Base-by-base conservation (phyloP, 2,329 filamentous ascomycete genomes). In the Diplocarpon rosae region DNA sequence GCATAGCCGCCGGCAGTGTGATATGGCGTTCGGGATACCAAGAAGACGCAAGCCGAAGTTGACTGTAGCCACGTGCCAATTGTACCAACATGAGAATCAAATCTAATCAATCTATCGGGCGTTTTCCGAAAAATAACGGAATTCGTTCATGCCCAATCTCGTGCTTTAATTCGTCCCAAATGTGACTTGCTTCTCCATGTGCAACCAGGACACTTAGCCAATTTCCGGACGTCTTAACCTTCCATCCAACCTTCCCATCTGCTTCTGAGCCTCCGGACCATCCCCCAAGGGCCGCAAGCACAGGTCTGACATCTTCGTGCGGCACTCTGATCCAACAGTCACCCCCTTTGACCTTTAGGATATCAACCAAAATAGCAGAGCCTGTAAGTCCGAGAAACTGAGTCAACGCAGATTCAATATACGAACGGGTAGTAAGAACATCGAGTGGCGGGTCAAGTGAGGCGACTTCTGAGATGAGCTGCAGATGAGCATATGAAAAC, bases 301-400 rank as follows among this genome's bases (percentile, higher is more conserved):
- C 74, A 0, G 71, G 68, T 1, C 65, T 67, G 7, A 80, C 63
- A 54, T 86, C 80, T 45, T 72, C 69, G 5, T 71, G 65, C 5
- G 81, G 79, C 8, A 85, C 61, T 14, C 83, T 69, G 39, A 87
- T 61, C 79, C 81, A 85, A 44, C 74, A 74, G 38, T 76, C 68
- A 5, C 58, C 55, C 1, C 65, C 69, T 2, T 75, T 64, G 0
- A 80, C 66, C 53, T 79, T 76, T 29, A 90, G 69, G 15, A 89
- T 76, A 57, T 90, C 85, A 45, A 88, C 59, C 1, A 79, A 66
- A 3, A 89, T 78, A 10, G 76, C 77, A 1, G 71, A 65, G 10
- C 85, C 85, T 0, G 76, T 78, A 14, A 76, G 64, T 15, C 85
- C 85, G 1, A 90, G 73, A 55, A 85, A 88, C 49, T 83, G 75